Evolutionary conservation across 129 eudicot genomes (phyloP).

Genomic region (Flaveria brownii): DNA sequence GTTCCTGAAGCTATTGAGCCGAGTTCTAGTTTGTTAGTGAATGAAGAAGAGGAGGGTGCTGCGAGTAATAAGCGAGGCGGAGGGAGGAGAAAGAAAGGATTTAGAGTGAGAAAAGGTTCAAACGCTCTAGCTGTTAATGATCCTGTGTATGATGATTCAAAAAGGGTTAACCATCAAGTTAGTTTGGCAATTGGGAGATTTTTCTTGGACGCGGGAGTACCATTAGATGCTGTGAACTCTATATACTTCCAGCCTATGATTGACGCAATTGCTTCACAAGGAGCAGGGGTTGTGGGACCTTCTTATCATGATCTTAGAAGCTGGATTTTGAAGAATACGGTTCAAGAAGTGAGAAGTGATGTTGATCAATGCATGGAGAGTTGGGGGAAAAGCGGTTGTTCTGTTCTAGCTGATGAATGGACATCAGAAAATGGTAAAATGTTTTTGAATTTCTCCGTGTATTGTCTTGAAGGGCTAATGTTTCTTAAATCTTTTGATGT

Average conservation of each 20-base stretch:
- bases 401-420: slow-evolving; percentile 79
- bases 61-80: slow-evolving; percentile 34
- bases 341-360: slow-evolving; percentile 69
- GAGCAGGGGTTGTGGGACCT: slow-evolving; percentile 55
- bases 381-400: slow-evolving; percentile 81
- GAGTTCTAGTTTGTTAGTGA: slow-evolving; percentile 28
- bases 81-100: slow-evolving; percentile 70
- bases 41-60: slow-evolving; percentile 43
- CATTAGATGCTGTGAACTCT: slow-evolving; percentile 79
- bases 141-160: slow-evolving; percentile 35
- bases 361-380: slow-evolving; percentile 54
- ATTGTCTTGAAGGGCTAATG: slow-evolving; percentile 77
- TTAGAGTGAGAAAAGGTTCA: slow-evolving; percentile 46
- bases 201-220: slow-evolving; percentile 70
- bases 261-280: slow-evolving; percentile 75
- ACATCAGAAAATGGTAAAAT: slow-evolving; percentile 55
- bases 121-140: slow-evolving; percentile 27
- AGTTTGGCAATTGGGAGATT: slow-evolving; percentile 79
- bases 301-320: slow-evolving; percentile 75
- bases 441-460: slow-evolving; percentile 57
- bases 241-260: slow-evolving; percentile 84
- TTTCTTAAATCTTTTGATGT: slow-evolving; percentile 77
- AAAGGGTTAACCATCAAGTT: slow-evolving; percentile 52
- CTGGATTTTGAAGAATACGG: slow-evolving; percentile 63
- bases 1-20: slow-evolving; percentile 48